phyloP scores from a whole-genome alignment of 257 asterid genomes.

The Nicotiana attenuata region DNA sequence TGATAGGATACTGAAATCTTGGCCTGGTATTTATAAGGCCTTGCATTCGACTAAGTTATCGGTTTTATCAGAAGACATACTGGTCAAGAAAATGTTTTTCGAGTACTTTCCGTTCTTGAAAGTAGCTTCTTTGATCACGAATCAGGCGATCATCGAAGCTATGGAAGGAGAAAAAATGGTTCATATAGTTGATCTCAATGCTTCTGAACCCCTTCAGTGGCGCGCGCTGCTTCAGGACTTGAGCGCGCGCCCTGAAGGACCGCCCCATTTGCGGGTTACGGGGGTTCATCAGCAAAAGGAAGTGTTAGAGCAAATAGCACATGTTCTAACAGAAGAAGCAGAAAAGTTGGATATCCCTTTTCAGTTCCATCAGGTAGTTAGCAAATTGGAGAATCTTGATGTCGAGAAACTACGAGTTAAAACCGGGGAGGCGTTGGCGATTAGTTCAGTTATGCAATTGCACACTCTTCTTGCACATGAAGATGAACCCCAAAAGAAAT shows the following conservation, averaged over 20 bases:
- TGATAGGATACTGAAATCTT: slow-evolving; percentile 65
- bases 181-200: slow-evolving; percentile 76
- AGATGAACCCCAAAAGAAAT: slow-evolving; percentile 31
- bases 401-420: slow-evolving; percentile 62
- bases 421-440: slow-evolving; percentile 93
- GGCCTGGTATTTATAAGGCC: slow-evolving; percentile 93
- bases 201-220: slow-evolving; percentile 77
- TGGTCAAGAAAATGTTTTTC: slow-evolving; percentile 65
- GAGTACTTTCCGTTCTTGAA: slow-evolving; percentile 78
- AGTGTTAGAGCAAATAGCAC: slow-evolving; percentile 77
- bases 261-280: slow-evolving; percentile 89
- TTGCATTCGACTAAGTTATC: slow-evolving; percentile 49
- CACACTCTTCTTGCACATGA: slow-evolving; percentile 62
- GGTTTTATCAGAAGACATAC: slow-evolving; percentile 48
- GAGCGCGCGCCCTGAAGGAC: slow-evolving; percentile 96
- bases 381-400: slow-evolving; percentile 65
- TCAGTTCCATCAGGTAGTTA: slow-evolving; percentile 75
- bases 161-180: slow-evolving; percentile 98
- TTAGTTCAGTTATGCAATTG: slow-evolving; percentile 61
- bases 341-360: slow-evolving; percentile 82
- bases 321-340: slow-evolving; percentile 64
- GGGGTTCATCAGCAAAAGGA: slow-evolving; percentile 69
- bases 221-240: slow-evolving; percentile 79
- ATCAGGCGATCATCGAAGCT: slow-evolving; percentile 83
- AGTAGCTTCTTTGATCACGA: slow-evolving; percentile 69